A percentile compares a stretch with the other conserved stretches of the same genome.
Evolutionary conservation across 2,329 filamentous ascomycete genomes (phyloP).

Genomic region (Lasiodiplodia sp.): DNA sequence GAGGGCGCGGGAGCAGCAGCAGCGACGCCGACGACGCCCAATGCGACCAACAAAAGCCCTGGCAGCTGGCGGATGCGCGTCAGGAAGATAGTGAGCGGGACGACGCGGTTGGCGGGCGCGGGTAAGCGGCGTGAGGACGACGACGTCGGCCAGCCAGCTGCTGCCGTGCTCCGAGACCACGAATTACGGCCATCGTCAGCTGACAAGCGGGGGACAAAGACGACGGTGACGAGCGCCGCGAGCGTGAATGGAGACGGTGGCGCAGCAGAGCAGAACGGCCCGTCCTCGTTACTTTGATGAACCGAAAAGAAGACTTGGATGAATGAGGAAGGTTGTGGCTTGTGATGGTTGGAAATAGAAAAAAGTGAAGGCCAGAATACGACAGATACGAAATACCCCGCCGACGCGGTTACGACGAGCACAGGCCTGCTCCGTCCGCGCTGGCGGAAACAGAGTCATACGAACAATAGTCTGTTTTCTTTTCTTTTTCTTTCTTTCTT

Average conservation of each 20-base stretch:
- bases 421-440: conserved; percentile 9
- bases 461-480: background rate
- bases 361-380: conserved; percentile 5
- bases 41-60: background rate
- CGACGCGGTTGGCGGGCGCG: background rate
- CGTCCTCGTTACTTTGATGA: background rate
- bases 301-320: background rate
- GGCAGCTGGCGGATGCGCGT: conserved; percentile 13
- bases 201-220: background rate
- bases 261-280: background rate
- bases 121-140: background rate
- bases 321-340: conserved; percentile 23
- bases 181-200: background rate
- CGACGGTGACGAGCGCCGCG: background rate
- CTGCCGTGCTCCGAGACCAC: background rate
- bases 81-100: conserved; percentile 11
- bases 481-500: background rate
- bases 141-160: background rate
- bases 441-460: background rate
- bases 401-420: background rate
- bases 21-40: background rate
- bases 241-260: background rate
- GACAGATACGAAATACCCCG: background rate
- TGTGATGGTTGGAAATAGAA: background rate
- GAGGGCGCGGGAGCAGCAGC: background rate